A percentile compares a stretch with the other conserved stretches of the same genome.
These are phyloP conservation scores for Eutrema heterophyllum DNA, from an alignment of 345 rosid species.

Conservation along the genomic window DNA sequence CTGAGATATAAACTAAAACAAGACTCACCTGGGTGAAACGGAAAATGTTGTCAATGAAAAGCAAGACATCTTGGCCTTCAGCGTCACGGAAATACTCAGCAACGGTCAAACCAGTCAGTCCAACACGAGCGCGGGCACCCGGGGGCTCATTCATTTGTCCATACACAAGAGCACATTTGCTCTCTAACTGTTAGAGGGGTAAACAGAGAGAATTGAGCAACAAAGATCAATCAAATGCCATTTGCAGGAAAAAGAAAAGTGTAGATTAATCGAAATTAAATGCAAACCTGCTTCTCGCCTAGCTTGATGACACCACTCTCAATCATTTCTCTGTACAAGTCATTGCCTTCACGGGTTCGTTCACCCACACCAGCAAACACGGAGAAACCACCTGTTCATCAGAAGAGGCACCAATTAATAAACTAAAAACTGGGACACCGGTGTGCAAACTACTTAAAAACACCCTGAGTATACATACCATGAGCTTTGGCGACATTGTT, in stretches of 20 bases:
- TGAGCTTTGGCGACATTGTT: slow-evolving; percentile 98
- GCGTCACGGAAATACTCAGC: slow-evolving; percentile 99
- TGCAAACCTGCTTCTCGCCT: slow-evolving; percentile 82
- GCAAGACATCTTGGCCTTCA: slow-evolving; percentile 98
- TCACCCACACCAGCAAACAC: slow-evolving; percentile 99
- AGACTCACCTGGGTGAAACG: slow-evolving; percentile 76
- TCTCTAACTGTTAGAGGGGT: slow-evolving; percentile 49
- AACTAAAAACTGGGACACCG: neutral
- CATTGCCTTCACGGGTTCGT: slow-evolving; percentile 98
- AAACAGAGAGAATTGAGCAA: neutral
- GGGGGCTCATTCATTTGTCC: slow-evolving; percentile 99
- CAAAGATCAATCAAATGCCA: neutral
- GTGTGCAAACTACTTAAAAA: neutral
- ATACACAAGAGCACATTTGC: slow-evolving; percentile 95
- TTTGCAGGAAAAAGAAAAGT: neutral
- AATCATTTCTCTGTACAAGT: slow-evolving; percentile 97
- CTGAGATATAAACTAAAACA: neutral
- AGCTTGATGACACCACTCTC: slow-evolving; percentile 99
- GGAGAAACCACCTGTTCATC: slow-evolving; percentile 85
- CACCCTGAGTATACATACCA: slow-evolving; percentile 39
- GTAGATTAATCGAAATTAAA: neutral
- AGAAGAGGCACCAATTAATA: slow-evolving; percentile 5
- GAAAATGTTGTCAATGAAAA: slow-evolving; percentile 95
- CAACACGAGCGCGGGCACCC: slow-evolving; percentile 99
- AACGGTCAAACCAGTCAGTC: slow-evolving; percentile 93